Percentiles rank a stretch among this genome's conserved stretches.
phyloP scores from a whole-genome alignment of 108 stramenopile genomes.

The Conticribra weissflogii region DNA sequence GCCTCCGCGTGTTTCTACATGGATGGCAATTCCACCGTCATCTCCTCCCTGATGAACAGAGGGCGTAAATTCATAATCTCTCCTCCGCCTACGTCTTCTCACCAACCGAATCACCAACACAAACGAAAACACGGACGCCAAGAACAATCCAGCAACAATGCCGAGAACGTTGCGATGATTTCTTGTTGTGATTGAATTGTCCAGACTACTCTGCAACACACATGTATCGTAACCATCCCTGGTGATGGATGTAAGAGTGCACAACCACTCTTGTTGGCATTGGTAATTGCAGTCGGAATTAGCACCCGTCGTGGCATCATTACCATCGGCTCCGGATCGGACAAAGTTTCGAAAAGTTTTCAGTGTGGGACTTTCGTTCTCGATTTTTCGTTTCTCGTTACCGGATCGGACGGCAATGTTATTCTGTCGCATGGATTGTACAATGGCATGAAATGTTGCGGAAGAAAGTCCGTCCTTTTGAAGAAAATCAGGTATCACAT shows the following conservation, averaged over 20 bases:
- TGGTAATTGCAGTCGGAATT: constrained; percentile 21
- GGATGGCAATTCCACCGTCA: not conserved
- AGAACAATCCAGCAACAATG: constrained; percentile 4
- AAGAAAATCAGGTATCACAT: not conserved
- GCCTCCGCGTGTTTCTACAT: no score
- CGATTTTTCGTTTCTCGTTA: not conserved
- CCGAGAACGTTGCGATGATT: not conserved
- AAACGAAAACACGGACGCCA: constrained; percentile 12
- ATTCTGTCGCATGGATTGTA: constrained; percentile 42
- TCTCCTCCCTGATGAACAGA: not conserved
- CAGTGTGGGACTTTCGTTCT: constrained; percentile 32
- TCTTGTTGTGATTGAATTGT: not conserved
- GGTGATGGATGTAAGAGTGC: constrained; percentile 37
- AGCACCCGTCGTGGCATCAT: constrained; percentile 6
- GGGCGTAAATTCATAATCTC: not conserved
- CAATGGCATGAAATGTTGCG: constrained; percentile 24
- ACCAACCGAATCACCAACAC: not conserved
- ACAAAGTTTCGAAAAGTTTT: constrained; percentile 23
- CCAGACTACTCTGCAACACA: constrained; percentile 1
- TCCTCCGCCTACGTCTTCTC: not conserved
- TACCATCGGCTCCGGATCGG: constrained; percentile 27
- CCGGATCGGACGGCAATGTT: no score
- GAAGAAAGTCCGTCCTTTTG: constrained; percentile 40
- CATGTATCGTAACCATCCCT: constrained; percentile 28
- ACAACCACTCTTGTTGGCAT: constrained; percentile 43